Evolutionary conservation across 192 early-diverging fungal genomes (phyloP).

Genomic region (Entomortierella beljakovae): DNA sequence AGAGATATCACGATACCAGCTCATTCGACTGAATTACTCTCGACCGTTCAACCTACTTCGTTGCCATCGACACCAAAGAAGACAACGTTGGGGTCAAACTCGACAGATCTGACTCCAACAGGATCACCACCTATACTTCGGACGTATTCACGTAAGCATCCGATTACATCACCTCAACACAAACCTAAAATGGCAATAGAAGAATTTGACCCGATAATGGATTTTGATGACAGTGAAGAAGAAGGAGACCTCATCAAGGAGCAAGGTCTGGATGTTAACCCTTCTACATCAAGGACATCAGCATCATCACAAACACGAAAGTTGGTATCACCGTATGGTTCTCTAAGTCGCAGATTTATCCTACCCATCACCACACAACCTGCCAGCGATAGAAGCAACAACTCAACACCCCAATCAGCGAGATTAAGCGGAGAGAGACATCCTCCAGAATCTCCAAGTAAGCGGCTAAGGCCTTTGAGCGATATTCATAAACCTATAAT

Average conservation of each 20-base stretch:
- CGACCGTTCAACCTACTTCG: too few relatives aligned
- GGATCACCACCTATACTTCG: neutral
- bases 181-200: neutral
- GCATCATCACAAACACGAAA: neutral
- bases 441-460: slow-evolving; percentile 6
- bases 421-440: neutral
- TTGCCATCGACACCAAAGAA: too few relatives aligned
- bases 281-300: neutral
- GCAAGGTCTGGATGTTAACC: too few relatives aligned
- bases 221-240: slow-evolving; percentile 15
- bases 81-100: too few relatives aligned
- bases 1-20: too few relatives aligned
- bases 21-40: too few relatives aligned
- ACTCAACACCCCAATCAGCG: neutral
- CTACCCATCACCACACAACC: neutral
- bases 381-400: neutral
- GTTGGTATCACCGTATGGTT: neutral
- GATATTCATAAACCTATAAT: slow-evolving; percentile 7
- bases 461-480: slow-evolving; percentile 19
- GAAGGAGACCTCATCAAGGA: neutral
- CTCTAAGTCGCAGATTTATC: slow-evolving; percentile 14
- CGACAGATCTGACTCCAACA: too few relatives aligned
- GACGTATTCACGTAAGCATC: neutral
- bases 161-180: neutral
- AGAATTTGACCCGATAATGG: slow-evolving; percentile 23